Evolutionary conservation across 2,329 filamentous ascomycete species (phyloP), one percentile per base, ranked within the genome.

Genomic region (Talaromyces sp.): DNA sequence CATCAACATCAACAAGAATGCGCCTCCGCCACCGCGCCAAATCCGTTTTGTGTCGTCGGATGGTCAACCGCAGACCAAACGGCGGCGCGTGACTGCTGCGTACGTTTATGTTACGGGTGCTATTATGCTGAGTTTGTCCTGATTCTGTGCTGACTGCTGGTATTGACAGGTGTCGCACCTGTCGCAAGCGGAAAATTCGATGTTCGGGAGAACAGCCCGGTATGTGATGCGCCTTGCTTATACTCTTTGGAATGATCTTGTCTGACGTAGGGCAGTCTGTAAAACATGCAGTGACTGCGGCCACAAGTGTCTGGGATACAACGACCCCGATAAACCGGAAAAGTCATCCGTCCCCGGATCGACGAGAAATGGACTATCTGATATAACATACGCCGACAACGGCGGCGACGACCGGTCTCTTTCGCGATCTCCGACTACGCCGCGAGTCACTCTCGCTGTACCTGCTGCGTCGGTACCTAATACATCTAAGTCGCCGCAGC

Each of bases 21-120:
- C 61, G 39, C 64, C 48, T 24, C 69, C 63, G 72, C 74, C 58
- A 71, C 73, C 71, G 19, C 72, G 77, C 65, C 80, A 81, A 72
- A 91, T 92, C 70, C 89, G 90, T 71, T 94, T 93, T 76, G 90
- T 94, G 71, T 90, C 92, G 69, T 92, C 89, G 72, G 90, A 93
- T 78, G 90, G 91, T 67, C 89, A 91, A 69, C 91, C 91, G 58
- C 90, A 91, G 67, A 89, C 89, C 31, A 94, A 93, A 78, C 84
- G 90, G 71, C 85, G 91, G 74, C 84, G 91, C 71, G 91, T 94
- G 73, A 92, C 89, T 78, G 89, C 90, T 72, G 91, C 91, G 87
- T 91, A 83, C 77, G 88, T 67, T 70, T 64, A 52, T 45, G 13
- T 45, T 16, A 19, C 2, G 1, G 9, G 7, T 43, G 9, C 11